These are phyloP conservation scores for Hymenoscyphus fructigenus DNA, from an alignment of 2,329 filamentous ascomycete genomes.

Conservation along the genomic window DNA sequence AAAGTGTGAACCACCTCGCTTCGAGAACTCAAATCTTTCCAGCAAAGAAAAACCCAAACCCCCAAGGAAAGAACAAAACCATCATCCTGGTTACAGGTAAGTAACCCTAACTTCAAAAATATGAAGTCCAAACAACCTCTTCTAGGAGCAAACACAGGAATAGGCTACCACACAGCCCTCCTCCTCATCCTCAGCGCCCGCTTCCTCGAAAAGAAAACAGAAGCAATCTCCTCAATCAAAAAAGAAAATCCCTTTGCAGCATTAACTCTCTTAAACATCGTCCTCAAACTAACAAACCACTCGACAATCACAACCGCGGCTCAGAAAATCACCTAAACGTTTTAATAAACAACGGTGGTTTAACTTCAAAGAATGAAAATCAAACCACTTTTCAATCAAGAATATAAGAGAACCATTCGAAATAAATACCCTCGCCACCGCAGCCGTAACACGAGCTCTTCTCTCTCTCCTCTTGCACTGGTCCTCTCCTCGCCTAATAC, in stretches of 20 bases:
- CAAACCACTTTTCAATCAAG: background rate
- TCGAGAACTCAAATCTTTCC: too few relatives aligned
- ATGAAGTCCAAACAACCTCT: background rate
- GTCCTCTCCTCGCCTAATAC: constrained; percentile 17
- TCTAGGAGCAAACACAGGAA: background rate
- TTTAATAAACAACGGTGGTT: constrained; percentile 37
- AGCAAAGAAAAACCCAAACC: too few relatives aligned
- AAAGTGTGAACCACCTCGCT: too few relatives aligned
- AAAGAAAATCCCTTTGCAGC: background rate
- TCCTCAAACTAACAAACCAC: constrained; percentile 16
- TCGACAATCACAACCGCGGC: constrained; percentile 35
- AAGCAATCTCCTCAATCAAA: background rate
- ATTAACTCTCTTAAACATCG: background rate
- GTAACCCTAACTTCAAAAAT: background rate
- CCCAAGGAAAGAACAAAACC: background rate
- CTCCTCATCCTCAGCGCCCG: background rate
- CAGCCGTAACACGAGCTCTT: background rate
- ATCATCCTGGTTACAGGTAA: background rate
- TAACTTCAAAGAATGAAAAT: background rate
- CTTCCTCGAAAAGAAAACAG: background rate
- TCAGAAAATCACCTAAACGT: constrained; percentile 35
- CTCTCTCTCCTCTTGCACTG: constrained; percentile 11
- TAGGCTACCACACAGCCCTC: background rate
- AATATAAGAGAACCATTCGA: constrained; percentile 6
- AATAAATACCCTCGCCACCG: constrained; percentile 7